phyloP scores from a whole-genome alignment of 345 rosid species.

The Clausena lansium region DNA sequence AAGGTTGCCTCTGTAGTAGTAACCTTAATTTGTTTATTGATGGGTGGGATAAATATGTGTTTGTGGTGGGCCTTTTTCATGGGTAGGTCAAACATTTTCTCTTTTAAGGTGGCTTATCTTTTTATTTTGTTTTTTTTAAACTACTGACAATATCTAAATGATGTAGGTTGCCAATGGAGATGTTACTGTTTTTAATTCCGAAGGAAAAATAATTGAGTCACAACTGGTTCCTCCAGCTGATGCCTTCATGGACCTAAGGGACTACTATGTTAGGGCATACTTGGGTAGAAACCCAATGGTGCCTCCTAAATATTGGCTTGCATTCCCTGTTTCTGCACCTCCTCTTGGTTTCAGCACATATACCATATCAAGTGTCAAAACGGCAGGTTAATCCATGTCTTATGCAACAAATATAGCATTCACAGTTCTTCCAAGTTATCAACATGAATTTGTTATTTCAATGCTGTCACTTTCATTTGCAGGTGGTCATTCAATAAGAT shows the following conservation, averaged over 20 bases:
- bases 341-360: conserved; percentile 93
- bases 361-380: conserved; percentile 56
- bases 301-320: conserved; percentile 82
- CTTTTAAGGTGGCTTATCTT: conserved; percentile 1
- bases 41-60: neutral
- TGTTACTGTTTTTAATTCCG: conserved; percentile 65
- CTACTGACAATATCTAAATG: conserved; percentile 17
- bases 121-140: neutral
- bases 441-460: conserved; percentile 1
- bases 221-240: conserved; percentile 76
- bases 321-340: conserved; percentile 74
- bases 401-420: conserved; percentile 21
- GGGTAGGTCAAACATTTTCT: neutral
- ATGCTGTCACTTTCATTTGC: conserved; percentile 22
- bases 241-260: conserved; percentile 54
- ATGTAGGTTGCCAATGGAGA: conserved; percentile 65
- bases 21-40: conserved; percentile 1
- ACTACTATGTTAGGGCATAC: conserved; percentile 71
- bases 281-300: conserved; percentile 52
- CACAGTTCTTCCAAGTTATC: conserved; percentile 11
- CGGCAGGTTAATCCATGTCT: conserved; percentile 46
- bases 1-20: neutral
- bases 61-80: neutral
- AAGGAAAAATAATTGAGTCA: conserved; percentile 77
- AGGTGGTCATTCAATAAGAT: conserved; percentile 58